These are phyloP conservation scores for Cercospora sp. DNA, from an alignment of 2,329 filamentous ascomycete species.

Conservation along the genomic window DNA sequence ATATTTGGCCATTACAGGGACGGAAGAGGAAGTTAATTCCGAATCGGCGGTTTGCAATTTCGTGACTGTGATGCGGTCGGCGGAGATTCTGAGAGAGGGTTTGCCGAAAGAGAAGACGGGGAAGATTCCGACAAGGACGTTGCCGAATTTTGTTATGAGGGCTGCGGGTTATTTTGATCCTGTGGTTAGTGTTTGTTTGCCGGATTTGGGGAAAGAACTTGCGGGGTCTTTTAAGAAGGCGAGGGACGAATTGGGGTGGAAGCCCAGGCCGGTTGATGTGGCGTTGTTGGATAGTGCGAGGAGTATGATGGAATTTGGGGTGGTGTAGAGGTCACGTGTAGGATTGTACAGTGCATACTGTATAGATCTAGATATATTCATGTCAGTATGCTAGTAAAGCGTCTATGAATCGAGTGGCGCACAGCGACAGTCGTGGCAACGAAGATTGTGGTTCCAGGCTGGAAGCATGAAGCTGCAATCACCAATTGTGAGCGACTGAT, in stretches of 20 bases:
- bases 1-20: conserved; percentile 21
- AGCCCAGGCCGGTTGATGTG: conserved; percentile 23
- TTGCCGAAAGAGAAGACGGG: conserved; percentile 23
- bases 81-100: conserved; percentile 20
- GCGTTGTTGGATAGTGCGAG: conserved; percentile 22
- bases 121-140: conserved; percentile 22
- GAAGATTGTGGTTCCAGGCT: background rate
- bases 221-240: conserved; percentile 25
- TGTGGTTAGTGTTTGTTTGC: conserved; percentile 25
- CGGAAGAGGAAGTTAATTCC: background rate
- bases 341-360: background rate
- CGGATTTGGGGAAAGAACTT: conserved; percentile 26
- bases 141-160: conserved; percentile 28
- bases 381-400: background rate
- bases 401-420: background rate
- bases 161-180: conserved; percentile 27
- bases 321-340: conserved; percentile 8
- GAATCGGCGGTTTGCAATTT: conserved; percentile 20
- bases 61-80: conserved; percentile 20
- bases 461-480: background rate
- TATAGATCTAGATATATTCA: background rate
- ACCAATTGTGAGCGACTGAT: background rate
- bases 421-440: background rate
- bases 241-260: conserved; percentile 22
- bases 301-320: conserved; percentile 25